Conservation (phyloP, 257 asterid species). For the Anisodus tanguticus region DNA sequence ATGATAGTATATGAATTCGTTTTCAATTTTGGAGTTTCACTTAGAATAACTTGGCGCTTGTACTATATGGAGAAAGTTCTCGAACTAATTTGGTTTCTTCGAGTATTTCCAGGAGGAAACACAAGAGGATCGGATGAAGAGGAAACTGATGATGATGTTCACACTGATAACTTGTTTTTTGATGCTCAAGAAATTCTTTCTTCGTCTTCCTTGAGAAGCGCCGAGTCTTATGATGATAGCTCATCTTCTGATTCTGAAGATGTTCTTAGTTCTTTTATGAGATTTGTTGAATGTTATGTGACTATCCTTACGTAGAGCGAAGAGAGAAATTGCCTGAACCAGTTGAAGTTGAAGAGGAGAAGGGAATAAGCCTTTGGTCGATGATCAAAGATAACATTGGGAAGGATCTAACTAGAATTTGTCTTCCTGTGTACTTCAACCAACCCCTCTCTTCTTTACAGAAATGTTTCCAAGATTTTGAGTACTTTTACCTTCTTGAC, state of each 20-base stretch:
- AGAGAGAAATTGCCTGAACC: conserved; percentile 38
- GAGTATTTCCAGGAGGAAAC: conserved; percentile 31
- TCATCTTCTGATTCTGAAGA: conserved; percentile 30
- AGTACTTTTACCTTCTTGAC: conserved; percentile 37
- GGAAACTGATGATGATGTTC: conserved; percentile 32
- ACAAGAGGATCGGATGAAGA: conserved; percentile 23
- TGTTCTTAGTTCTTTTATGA: conserved; percentile 26
- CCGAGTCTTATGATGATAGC: conserved; percentile 21
- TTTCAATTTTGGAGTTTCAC: not conserved
- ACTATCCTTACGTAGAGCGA: conserved; percentile 29
- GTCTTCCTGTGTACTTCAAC: conserved; percentile 39
- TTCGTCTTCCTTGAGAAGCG: conserved; percentile 20
- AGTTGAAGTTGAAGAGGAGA: conserved; percentile 37
- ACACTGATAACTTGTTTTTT: conserved; percentile 22
- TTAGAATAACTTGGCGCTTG: not conserved
- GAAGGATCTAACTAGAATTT: conserved; percentile 37
- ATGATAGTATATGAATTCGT: not conserved
- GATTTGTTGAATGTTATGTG: conserved; percentile 19
- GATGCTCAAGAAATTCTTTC: conserved; percentile 39
- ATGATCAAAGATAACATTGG: conserved; percentile 40
- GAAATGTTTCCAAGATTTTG: conserved; percentile 36
- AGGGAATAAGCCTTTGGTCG: conserved; percentile 39
- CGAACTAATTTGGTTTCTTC: conserved; percentile 11
- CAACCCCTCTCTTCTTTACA: conserved; percentile 39
- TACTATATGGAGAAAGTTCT: not conserved